Conservation (phyloP, 2,329 filamentous ascomycete species). For the Teratosphaeria epicoccoides region DNA sequence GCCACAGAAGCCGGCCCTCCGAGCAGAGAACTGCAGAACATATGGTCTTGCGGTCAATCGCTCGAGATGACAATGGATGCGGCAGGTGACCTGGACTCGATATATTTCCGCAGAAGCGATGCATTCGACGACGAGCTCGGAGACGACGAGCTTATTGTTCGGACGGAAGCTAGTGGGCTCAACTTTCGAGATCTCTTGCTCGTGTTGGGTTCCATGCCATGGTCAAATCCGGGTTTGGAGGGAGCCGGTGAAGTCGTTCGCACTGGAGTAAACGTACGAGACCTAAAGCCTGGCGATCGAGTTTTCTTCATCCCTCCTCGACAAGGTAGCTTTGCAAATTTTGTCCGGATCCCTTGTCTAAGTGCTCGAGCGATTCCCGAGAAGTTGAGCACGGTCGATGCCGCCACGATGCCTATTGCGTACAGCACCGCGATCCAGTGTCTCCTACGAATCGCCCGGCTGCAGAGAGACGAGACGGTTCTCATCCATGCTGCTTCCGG, state of each 20-base stretch:
- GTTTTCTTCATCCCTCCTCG: no score
- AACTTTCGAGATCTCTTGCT: constrained; percentile 11
- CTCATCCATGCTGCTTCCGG: constrained; percentile 26
- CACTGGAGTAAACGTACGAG: neutral
- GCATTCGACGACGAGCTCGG: neutral
- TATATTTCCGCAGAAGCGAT: no score
- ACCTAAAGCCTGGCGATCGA: neutral
- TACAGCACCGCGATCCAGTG: constrained; percentile 9
- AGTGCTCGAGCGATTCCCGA: no score
- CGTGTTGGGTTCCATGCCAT: neutral
- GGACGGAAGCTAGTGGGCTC: constrained; percentile 10
- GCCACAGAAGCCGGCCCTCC: no score
- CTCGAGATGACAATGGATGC: neutral
- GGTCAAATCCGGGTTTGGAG: neutral
- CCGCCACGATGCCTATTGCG: no score
- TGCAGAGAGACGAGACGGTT: constrained; percentile 25
- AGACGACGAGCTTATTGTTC: constrained; percentile 11
- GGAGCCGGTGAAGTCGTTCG: neutral
- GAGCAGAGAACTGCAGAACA: no score
- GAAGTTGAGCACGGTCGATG: no score
- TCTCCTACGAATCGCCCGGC: constrained; percentile 19
- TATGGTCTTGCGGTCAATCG: no score
- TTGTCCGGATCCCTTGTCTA: no score
- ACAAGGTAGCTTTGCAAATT: no score
- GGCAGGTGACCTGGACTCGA: neutral